Conservation (phyloP, 306 rosid species). For the Delonix regia region DNA sequence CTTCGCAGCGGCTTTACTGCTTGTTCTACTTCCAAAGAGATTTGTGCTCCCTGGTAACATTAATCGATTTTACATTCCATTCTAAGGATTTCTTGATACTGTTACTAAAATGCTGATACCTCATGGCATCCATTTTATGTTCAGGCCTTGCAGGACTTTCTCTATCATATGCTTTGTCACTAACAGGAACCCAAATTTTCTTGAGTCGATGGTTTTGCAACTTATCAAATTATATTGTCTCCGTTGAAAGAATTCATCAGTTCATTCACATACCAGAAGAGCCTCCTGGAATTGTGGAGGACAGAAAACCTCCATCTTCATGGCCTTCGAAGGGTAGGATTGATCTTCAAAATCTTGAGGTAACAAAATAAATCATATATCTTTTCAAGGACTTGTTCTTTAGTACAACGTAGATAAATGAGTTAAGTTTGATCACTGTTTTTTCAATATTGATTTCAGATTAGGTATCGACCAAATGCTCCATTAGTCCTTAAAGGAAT, state of each 20-base stretch:
- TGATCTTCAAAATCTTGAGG: conserved; percentile 58
- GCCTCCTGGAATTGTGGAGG: conserved; percentile 57
- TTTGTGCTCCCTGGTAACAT: conserved; percentile 58
- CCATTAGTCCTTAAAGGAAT: conserved; percentile 68
- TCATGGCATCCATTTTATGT: not conserved
- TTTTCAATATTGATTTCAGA: conserved; percentile 41
- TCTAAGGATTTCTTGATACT: not conserved
- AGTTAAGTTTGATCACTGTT: not conserved
- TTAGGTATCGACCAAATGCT: conserved; percentile 60
- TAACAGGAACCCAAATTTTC: conserved; percentile 45
- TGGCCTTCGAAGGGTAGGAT: conserved; percentile 77
- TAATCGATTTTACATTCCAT: not conserved
- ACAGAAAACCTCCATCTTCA: conserved; percentile 56
- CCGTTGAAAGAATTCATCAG: conserved; percentile 77
- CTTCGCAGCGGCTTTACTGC: conserved; percentile 62
- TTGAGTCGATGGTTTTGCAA: conserved; percentile 50
- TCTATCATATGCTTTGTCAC: conserved; percentile 64
- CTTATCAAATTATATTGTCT: conserved; percentile 56
- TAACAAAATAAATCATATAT: conserved; percentile 13
- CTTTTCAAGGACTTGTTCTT: not conserved
- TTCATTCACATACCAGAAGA: conserved; percentile 68
- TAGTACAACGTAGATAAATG: not conserved
- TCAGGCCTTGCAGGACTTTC: conserved; percentile 77
- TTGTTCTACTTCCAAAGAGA: conserved; percentile 66
- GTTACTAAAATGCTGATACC: not conserved